Base-by-base conservation (phyloP, 768 basidiomycete genomes). In the Boletales sp. region DNA sequence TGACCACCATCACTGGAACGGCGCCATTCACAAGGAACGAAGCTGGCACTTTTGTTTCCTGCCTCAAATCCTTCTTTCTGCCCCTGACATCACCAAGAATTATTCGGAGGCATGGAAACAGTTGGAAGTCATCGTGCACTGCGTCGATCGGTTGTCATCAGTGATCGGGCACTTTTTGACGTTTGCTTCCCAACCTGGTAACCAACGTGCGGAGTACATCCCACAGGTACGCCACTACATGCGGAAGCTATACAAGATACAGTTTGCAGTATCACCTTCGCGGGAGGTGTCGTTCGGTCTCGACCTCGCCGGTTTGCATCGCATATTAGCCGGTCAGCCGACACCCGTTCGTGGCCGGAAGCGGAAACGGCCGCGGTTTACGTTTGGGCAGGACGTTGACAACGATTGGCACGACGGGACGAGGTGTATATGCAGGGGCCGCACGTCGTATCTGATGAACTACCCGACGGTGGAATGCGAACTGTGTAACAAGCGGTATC, bases 1-100 rank as follows among this genome's bases (percentile, higher is more conserved):
- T 56, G 90, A 93, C 55, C 89, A 90, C 58, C 86, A 90, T 53
- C 90, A 93, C 61, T 92, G 90, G 90, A 90, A 92, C 57, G 90
- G 90, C 17, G 79, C 86, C 4, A 84, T 92, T 45, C 81, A 82
- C 63, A 91, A 90, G 66, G 80, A 87, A 55, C 83, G 90, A 42
- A 86, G 76, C 57, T 93, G 83, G 81, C 88, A 92, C 61, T 92
- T 86, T 69, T 86, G 83, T 63, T 89, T 80, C 67, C 76, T 92
- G 21, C 86, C 89, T 3, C 74, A 79, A 21, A 80, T 90, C 52
- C 75, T 90, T 15, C 62, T 77, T 21, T 77, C 73, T 42, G 90
- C 90, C n/a, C 87, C 90, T 1, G 86, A 88, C 36, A 76, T 92
- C 51, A 82, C 87, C 13, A 84, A 80, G 66, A 76, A 84, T 57